phyloP scores from a whole-genome alignment of 1,284 basidiomycete genomes.

The Salmacisia buchloeana region DNA sequence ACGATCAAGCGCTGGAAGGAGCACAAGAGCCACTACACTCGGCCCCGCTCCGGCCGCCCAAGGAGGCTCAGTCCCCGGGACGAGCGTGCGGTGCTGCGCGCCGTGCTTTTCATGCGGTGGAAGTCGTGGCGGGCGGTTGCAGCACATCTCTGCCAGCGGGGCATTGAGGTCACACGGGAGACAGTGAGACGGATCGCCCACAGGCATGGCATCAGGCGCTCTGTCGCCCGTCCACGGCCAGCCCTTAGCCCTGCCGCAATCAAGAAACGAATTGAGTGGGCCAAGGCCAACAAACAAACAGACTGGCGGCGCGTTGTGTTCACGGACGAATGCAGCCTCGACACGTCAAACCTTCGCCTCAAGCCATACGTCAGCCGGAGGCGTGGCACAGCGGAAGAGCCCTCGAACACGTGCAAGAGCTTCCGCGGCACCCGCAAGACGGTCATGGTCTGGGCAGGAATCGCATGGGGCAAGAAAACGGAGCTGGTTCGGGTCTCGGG shows the following conservation, averaged over 20 bases:
- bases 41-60: too few relatives aligned
- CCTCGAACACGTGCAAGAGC: not conserved
- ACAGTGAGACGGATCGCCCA: not conserved
- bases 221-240: not conserved
- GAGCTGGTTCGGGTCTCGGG: not conserved
- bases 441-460: not conserved
- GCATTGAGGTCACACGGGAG: not conserved
- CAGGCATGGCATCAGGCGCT: not conserved
- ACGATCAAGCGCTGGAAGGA: not conserved
- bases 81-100: not conserved
- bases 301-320: not conserved
- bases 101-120: not conserved
- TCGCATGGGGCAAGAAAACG: not conserved
- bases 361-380: not conserved
- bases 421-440: not conserved
- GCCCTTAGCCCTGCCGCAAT: not conserved
- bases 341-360: too few relatives aligned
- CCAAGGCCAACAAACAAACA: not conserved
- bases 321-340: not conserved
- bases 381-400: not conserved
- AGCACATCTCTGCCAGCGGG: not conserved
- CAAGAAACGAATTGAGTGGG: not conserved
- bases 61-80: not conserved
- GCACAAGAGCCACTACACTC: not conserved
- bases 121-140: not conserved